Conservation (phyloP, 306 rosid species). For the Malus fusca region DNA sequence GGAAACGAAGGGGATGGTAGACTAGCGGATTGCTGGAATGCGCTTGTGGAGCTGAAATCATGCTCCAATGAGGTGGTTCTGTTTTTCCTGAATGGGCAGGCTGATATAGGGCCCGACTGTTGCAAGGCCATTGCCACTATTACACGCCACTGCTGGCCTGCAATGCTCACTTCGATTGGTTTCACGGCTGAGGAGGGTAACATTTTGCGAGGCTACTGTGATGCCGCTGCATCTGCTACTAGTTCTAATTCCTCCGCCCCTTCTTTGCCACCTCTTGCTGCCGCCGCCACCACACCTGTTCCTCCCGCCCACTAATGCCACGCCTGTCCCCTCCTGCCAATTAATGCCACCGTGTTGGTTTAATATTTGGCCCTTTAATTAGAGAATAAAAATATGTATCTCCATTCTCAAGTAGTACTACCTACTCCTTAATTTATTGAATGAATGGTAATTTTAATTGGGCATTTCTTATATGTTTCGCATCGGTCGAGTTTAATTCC, state of each 20-base stretch:
- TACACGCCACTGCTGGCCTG: slow-evolving; percentile 42
- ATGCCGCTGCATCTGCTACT: not conserved
- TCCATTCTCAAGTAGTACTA: too few species aligned
- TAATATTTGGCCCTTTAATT: too few species aligned
- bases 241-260: not conserved
- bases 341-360: too few species aligned
- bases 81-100: slow-evolving; percentile 20
- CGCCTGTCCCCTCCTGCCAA: too few species aligned
- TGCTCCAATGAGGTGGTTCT: slow-evolving; percentile 29
- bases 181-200: slow-evolving; percentile 23
- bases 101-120: slow-evolving; percentile 23
- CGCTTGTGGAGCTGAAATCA: slow-evolving; percentile 22
- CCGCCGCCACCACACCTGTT: too few species aligned
- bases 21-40: slow-evolving; percentile 21
- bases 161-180: slow-evolving; percentile 31
- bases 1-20: not conserved
- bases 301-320: too few species aligned
- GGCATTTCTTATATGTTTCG: too few species aligned
- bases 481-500: too few species aligned
- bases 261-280: slow-evolving; percentile 12
- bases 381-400: too few species aligned
- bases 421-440: too few species aligned
- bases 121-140: slow-evolving; percentile 30
- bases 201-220: slow-evolving; percentile 25
- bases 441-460: too few species aligned